Percentiles rank a stretch among this genome's conserved stretches.
These are phyloP conservation scores for Phytophthora pseudosyringae DNA, from an alignment of 352 stramenopile species.

Conservation along the genomic window DNA sequence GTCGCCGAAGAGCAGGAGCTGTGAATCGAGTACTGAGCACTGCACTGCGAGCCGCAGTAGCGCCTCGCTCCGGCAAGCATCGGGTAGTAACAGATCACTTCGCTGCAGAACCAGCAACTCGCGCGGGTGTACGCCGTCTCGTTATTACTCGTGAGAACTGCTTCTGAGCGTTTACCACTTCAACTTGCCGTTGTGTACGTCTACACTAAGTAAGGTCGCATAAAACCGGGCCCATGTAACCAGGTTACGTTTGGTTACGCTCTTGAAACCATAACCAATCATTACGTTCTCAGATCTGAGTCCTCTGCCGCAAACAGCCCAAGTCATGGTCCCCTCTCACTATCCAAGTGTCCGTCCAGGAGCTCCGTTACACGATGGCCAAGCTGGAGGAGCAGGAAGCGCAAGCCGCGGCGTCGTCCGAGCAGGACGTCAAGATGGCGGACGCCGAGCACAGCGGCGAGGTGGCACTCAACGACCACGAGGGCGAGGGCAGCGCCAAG, in stretches of 20 bases:
- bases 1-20: too few relatives aligned
- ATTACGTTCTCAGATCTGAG: constrained; percentile 14
- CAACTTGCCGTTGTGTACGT: background rate
- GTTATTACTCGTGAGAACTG: too few relatives aligned
- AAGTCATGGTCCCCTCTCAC: background rate
- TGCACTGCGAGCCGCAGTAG: too few relatives aligned
- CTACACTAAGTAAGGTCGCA: background rate
- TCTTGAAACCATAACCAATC: constrained; percentile 24
- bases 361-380: constrained; percentile 16
- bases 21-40: too few relatives aligned
- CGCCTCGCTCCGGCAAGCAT: too few relatives aligned
- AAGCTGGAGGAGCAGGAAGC: constrained; percentile 35
- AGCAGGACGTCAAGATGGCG: constrained; percentile 25
- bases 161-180: background rate
- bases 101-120: too few relatives aligned
- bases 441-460: constrained; percentile 28
- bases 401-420: background rate
- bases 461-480: background rate
- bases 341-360: constrained; percentile 16
- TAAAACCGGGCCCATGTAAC: background rate
- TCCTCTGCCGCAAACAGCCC: background rate
- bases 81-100: too few relatives aligned
- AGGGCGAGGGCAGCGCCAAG: constrained; percentile 3
- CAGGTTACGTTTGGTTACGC: constrained; percentile 11
- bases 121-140: too few relatives aligned